Evolutionary conservation across 176 grass and related monocot genomes (phyloP).

Genomic region (Oryza australiensis): DNA sequence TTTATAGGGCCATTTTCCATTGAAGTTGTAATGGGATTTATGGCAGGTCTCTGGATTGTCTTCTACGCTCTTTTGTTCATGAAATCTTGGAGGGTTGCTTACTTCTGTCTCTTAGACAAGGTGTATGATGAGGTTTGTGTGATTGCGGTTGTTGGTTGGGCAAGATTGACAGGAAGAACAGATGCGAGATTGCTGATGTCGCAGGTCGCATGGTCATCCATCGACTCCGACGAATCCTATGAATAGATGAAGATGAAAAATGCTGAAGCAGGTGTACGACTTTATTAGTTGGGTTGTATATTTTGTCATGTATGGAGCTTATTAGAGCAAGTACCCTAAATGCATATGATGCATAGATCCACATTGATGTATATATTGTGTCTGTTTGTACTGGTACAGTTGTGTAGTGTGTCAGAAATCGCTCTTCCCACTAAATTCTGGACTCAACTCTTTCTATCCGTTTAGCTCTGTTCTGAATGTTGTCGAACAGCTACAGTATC

Average conservation of each 20-base stretch:
- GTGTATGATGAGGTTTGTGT: slow-evolving; percentile 16
- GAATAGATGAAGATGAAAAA: not conserved
- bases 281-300: no score
- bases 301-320: no score
- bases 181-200: not conserved
- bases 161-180: not conserved
- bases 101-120: slow-evolving; percentile 16
- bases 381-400: no score
- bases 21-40: not conserved
- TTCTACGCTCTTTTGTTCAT: slow-evolving; percentile 18
- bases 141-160: not conserved
- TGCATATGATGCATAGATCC: no score
- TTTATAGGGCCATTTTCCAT: not conserved
- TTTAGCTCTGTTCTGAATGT: no score
- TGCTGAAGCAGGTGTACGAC: no score
- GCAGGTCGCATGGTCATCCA: not conserved
- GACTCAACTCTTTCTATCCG: no score
- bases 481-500: no score
- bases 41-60: slow-evolving; percentile 28
- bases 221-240: not conserved
- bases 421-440: no score
- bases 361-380: no score
- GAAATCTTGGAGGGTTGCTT: slow-evolving; percentile 31
- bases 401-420: no score
- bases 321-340: no score